A percentile compares a stretch with the other conserved stretches of the same genome.
Evolutionary conservation across 1,284 basidiomycete genomes (phyloP).

Genomic region (Pseudomicrostroma phylloplanum): DNA sequence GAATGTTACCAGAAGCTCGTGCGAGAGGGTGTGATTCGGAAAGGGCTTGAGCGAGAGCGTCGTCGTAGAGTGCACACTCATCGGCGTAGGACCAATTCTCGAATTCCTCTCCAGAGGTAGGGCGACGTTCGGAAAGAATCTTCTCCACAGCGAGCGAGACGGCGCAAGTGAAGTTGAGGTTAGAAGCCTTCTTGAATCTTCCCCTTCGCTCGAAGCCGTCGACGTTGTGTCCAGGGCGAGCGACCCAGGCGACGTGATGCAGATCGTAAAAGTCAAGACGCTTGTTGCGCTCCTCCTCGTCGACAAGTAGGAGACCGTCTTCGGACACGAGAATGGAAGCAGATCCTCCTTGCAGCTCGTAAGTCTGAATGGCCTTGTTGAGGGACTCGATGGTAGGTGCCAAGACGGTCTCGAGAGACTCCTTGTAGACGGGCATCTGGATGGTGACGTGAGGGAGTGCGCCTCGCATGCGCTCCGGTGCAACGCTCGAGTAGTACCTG

Average conservation of each 20-base stretch:
- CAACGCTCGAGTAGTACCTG: slow-evolving; percentile 53
- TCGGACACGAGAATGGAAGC: slow-evolving; percentile 71
- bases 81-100: slow-evolving; percentile 55
- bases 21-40: slow-evolving; percentile 48
- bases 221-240: slow-evolving; percentile 65
- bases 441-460: slow-evolving; percentile 67
- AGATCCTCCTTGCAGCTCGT: slow-evolving; percentile 72
- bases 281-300: slow-evolving; percentile 60
- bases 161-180: slow-evolving; percentile 76
- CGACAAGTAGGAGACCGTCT: slow-evolving; percentile 65
- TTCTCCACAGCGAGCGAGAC: slow-evolving; percentile 69
- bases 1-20: slow-evolving; percentile 25
- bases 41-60: slow-evolving; percentile 53
- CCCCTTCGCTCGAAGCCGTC: slow-evolving; percentile 73
- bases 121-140: slow-evolving; percentile 58
- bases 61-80: slow-evolving; percentile 24
- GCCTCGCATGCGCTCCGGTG: slow-evolving; percentile 61
- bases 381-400: slow-evolving; percentile 69
- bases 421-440: slow-evolving; percentile 72
- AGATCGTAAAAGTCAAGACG: slow-evolving; percentile 67
- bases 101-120: slow-evolving; percentile 31
- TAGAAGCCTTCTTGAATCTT: slow-evolving; percentile 81
- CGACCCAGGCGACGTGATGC: slow-evolving; percentile 75
- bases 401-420: slow-evolving; percentile 53
- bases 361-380: slow-evolving; percentile 79